Evolutionary conservation across 352 stramenopile species (phyloP), one percentile per base, ranked within the genome.

Genomic region (Elongisporangium anandrum): DNA sequence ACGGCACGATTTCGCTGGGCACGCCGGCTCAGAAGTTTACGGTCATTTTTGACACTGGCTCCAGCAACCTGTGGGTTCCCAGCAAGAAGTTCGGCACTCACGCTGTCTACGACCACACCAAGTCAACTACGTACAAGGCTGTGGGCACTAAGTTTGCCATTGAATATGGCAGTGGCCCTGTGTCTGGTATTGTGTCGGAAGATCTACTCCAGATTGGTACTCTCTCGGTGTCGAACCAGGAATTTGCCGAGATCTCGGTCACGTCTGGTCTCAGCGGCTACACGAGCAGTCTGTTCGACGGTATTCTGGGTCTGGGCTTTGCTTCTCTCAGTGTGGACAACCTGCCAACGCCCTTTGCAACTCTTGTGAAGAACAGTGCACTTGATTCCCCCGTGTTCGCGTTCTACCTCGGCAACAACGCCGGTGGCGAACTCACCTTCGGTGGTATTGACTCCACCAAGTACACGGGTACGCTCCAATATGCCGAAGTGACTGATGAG

Each of bases 291-390:
- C 95, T 97, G 50, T 98, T 98, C 69, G 93, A 98, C 75, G 93
- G 93, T 39, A 97, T 98, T 59, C 73, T 97, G 45, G 93, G 93
- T 61, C 64, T 97, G 13, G 93, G 76, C 52, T 98, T 97, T 57
- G 80, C 88, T 52, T 70, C 74, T 26, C 89, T 98, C 62, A 81
- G 68, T 29, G 79, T 97, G 34, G 87, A 88, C 48, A 71, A 81
- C 51, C 74, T 88, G 2, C 69, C 70, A 23, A 97, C 93, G 10
- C 84, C 90, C 3, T 97, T 98, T 68, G 71, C 94, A 26, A 87
- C 92, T 56, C 70, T 96, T 21, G 85, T 98, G 53, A 76, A 93
- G 34, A 73, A 94, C 61, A 75, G 73, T 19, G 57, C 76, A 34
- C 67, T 97, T 13, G 73, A 88, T 55, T 65, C 85, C 62, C 73